Evolutionary conservation across 2,329 filamentous ascomycete species (phyloP).

Genomic region (Claviceps pusilla): DNA sequence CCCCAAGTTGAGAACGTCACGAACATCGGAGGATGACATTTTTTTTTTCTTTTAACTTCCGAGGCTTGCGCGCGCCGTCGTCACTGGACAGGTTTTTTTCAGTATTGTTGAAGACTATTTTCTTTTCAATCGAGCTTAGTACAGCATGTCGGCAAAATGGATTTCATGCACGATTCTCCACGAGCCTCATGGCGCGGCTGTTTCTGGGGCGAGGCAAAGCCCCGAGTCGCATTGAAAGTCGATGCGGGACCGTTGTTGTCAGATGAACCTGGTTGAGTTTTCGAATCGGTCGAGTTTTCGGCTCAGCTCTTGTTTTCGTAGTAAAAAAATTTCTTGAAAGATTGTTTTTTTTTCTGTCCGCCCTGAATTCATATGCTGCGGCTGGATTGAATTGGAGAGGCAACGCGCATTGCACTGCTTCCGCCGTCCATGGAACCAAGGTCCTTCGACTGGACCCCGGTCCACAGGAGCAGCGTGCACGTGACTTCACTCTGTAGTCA

Average conservation of each 20-base stretch:
- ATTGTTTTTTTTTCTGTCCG: neutral
- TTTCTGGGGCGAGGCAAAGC: neutral
- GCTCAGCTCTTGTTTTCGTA: neutral
- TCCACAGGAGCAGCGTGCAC: constrained; percentile 5
- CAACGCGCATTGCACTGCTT: neutral
- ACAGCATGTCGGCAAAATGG: neutral
- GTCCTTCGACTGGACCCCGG: too few relatives aligned
- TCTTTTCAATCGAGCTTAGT: neutral
- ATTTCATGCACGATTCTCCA: neutral
- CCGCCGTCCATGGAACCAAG: neutral
- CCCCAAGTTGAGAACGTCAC: constrained; percentile 74
- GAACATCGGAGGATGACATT: constrained; percentile 72
- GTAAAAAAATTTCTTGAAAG: neutral
- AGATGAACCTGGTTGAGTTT: neutral
- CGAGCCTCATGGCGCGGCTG: neutral
- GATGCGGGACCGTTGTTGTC: neutral
- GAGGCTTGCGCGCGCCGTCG: neutral
- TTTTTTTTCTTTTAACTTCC: constrained; percentile 20
- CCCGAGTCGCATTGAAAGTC: neutral
- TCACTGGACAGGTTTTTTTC: neutral
- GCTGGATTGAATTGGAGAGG: neutral
- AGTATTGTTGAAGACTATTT: too few relatives aligned
- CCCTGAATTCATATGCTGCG: neutral
- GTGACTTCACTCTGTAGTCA: constrained; percentile 8
- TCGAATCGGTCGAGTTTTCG: neutral